These are phyloP conservation scores for Talaromyces thailandensis DNA, from an alignment of 495 filamentous ascomycete genomes.

Conservation along the genomic window DNA sequence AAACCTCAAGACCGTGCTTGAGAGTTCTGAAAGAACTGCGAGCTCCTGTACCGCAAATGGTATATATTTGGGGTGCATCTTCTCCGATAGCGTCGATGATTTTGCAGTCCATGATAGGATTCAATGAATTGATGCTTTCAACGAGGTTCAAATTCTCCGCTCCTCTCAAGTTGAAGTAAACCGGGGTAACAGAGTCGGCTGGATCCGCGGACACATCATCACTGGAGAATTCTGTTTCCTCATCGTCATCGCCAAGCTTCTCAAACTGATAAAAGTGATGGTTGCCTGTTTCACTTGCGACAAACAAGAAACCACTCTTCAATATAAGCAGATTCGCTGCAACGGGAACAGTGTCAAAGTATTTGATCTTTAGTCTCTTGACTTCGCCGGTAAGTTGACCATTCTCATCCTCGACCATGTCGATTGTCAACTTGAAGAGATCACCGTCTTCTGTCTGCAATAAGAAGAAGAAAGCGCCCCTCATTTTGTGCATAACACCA, in stretches of 20 bases:
- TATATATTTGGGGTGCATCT: constrained; percentile 94
- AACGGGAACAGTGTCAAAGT: constrained; percentile 92
- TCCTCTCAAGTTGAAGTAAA: constrained; percentile 75
- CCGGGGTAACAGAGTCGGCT: constrained; percentile 54
- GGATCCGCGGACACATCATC: constrained; percentile 72
- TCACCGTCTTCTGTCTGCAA: constrained; percentile 95
- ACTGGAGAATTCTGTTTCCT: constrained; percentile 77
- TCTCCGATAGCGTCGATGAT: constrained; percentile 81
- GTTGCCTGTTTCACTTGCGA: constrained; percentile 85
- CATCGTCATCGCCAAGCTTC: constrained; percentile 92
- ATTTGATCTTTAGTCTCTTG: constrained; percentile 80
- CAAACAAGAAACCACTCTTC: constrained; percentile 92
- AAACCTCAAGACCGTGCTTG: constrained; percentile 86
- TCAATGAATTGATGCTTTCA: constrained; percentile 81
- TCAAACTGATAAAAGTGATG: constrained; percentile 96
- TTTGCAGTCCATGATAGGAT: constrained; percentile 83
- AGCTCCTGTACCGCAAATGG: constrained; percentile 78
- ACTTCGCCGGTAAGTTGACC: constrained; percentile 76
- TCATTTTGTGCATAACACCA: constrained; percentile 94
- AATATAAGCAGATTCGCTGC: constrained; percentile 81
- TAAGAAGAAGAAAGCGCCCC: constrained; percentile 96
- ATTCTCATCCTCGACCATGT: constrained; percentile 75
- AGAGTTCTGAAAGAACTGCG: constrained; percentile 83
- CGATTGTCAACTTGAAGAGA: constrained; percentile 90
- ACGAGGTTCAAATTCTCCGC: constrained; percentile 77